Conservation (phyloP, 257 asterid genomes). For the Marsdenia floribunda region DNA sequence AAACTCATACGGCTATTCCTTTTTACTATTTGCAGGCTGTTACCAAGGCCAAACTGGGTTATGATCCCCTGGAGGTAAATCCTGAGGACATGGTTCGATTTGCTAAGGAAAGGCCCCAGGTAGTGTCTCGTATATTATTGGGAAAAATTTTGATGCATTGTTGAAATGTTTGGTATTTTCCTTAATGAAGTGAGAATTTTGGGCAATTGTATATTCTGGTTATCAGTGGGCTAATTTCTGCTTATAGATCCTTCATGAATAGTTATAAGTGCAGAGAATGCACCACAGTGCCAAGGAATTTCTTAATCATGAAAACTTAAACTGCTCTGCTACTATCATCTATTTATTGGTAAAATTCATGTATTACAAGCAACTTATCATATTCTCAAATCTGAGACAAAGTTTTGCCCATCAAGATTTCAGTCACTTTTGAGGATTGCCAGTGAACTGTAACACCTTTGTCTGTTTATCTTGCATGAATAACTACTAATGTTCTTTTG, state of each 20-base stretch:
- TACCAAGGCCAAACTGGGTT: slow-evolving; percentile 95
- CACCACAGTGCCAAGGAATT: not conserved
- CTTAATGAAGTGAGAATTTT: not conserved
- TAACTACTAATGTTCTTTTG: not conserved
- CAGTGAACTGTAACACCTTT: not conserved
- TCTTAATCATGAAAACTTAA: not conserved
- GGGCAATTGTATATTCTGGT: not conserved
- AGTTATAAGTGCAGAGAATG: not conserved
- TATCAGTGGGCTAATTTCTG: not conserved
- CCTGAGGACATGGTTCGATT: slow-evolving; percentile 99
- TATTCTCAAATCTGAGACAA: not conserved
- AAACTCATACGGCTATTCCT: slow-evolving; percentile 4
- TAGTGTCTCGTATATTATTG: slow-evolving; percentile 20
- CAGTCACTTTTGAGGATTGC: not conserved
- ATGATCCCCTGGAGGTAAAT: slow-evolving; percentile 93
- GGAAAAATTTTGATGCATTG: not conserved
- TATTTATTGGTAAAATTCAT: not conserved
- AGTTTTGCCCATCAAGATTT: slow-evolving; percentile 4
- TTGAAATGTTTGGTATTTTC: not conserved
- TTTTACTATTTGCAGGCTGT: slow-evolving; percentile 64
- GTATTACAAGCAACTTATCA: not conserved
- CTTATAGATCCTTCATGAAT: not conserved
- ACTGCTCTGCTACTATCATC: not conserved
- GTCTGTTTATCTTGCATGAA: not conserved
- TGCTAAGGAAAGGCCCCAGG: slow-evolving; percentile 97